Evolutionary conservation across 495 filamentous ascomycete species (phyloP).

Genomic region (Evernia prunastri): DNA sequence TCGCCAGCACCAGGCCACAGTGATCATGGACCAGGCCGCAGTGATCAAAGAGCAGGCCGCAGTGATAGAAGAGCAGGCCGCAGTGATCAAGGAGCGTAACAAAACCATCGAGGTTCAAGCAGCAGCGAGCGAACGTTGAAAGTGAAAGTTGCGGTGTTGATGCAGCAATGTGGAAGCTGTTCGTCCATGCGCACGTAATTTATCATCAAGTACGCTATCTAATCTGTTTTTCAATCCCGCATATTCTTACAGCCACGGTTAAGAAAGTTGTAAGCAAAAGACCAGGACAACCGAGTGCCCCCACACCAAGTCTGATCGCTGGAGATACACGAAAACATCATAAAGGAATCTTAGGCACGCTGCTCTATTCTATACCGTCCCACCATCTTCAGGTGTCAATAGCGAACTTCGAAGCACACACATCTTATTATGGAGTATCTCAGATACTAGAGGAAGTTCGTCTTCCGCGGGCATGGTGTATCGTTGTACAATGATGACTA

Average conservation of each 20-base stretch:
- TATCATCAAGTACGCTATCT: not conserved
- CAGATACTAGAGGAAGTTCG: not conserved
- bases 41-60: too few species aligned
- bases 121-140: not conserved
- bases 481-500: not conserved
- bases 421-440: not conserved
- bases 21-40: not conserved
- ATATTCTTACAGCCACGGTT: not conserved
- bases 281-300: not conserved
- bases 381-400: not conserved
- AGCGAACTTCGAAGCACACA: not conserved
- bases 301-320: not conserved
- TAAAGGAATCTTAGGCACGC: not conserved
- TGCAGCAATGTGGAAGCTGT: not conserved
- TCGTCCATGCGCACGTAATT: not conserved
- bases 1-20: not conserved
- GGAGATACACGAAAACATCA: not conserved
- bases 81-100: not conserved
- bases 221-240: not conserved
- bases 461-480: not conserved
- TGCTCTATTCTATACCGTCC: not conserved
- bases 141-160: not conserved
- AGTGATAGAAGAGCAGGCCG: too few species aligned
- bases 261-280: not conserved
- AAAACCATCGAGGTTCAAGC: not conserved